phyloP scores from a whole-genome alignment of 1,284 basidiomycete species.

The Vanrija humicola region DNA sequence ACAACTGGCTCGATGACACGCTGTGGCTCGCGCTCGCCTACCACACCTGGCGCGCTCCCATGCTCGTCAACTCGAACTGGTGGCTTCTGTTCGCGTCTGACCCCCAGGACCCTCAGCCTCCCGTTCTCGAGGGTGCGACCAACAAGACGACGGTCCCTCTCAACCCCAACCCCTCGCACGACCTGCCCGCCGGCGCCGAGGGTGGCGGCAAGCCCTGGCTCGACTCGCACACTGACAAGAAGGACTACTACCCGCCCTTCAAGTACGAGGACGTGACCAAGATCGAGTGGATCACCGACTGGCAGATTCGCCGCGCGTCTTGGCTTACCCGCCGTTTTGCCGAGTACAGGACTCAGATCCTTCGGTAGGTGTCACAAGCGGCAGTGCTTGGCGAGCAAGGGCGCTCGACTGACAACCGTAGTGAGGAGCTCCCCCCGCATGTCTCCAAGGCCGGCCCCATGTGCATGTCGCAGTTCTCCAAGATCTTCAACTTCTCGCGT shows the following conservation, averaged over 20 bases:
- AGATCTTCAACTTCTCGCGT: constrained; percentile 72
- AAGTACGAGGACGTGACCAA: constrained; percentile 38
- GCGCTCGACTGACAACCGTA: no score
- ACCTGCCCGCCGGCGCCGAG: constrained; percentile 24
- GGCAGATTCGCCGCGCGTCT: constrained; percentile 82
- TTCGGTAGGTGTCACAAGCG: constrained; percentile 51
- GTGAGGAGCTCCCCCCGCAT: constrained; percentile 55
- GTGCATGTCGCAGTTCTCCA: constrained; percentile 57
- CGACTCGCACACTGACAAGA: constrained; percentile 50
- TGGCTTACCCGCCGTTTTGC: constrained; percentile 75
- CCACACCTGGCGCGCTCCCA: constrained; percentile 80
- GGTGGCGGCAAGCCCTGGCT: constrained; percentile 48
- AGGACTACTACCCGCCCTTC: constrained; percentile 32
- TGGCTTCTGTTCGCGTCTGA: constrained; percentile 78
- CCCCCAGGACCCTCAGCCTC: constrained; percentile 47
- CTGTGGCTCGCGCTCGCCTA: constrained; percentile 90
- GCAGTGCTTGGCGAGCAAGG: constrained; percentile 42
- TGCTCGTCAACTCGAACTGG: constrained; percentile 94
- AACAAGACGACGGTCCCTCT: constrained; percentile 15
- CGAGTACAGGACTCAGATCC: constrained; percentile 68
- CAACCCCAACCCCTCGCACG: constrained; percentile 23
- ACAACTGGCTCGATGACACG: constrained; percentile 95
- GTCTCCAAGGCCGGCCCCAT: constrained; percentile 55
- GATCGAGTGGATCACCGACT: constrained; percentile 61
- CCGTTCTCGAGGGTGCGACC: constrained; percentile 22